phyloP scores from a whole-genome alignment of 108 stramenopile genomes.

The Pseudonitzschia multiseries region DNA sequence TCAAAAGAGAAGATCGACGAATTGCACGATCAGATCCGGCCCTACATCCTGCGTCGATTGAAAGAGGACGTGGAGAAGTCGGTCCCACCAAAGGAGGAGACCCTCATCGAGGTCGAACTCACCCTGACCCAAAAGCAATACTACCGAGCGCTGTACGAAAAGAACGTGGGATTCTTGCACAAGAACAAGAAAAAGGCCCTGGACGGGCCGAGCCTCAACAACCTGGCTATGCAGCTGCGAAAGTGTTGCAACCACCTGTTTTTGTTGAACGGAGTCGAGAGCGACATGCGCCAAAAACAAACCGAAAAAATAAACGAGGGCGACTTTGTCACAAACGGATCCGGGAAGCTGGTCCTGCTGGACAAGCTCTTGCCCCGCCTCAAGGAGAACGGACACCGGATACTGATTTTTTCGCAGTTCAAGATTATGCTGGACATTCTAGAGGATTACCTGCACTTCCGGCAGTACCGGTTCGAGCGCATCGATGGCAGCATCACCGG shows the following conservation, averaged over 20 bases:
- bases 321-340: slow-evolving; percentile 75
- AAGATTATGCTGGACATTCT: slow-evolving; percentile 97
- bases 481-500: slow-evolving; percentile 97
- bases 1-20: slow-evolving; percentile 82
- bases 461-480: slow-evolving; percentile 78
- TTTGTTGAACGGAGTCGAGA: slow-evolving; percentile 89
- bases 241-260: slow-evolving; percentile 99
- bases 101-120: slow-evolving; percentile 95
- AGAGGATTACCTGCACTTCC: slow-evolving; percentile 86
- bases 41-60: slow-evolving; percentile 91
- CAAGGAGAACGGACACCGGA: slow-evolving; percentile 88
- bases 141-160: slow-evolving; percentile 94
- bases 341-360: slow-evolving; percentile 94
- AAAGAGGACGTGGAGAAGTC: slow-evolving; percentile 95
- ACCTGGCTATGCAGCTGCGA: slow-evolving; percentile 84
- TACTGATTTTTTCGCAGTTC: slow-evolving; percentile 97
- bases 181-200: slow-evolving; percentile 80
- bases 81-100: slow-evolving; percentile 94
- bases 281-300: slow-evolving; percentile 60
- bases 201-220: slow-evolving; percentile 88
- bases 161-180: slow-evolving; percentile 80
- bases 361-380: slow-evolving; percentile 96
- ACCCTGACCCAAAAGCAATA: slow-evolving; percentile 96
- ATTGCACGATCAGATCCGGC: slow-evolving; percentile 84
- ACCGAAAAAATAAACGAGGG: slow-evolving; percentile 36